Base-by-base conservation (phyloP, 2,329 filamentous ascomycete genomes). In the Boeremia lycopersici region DNA sequence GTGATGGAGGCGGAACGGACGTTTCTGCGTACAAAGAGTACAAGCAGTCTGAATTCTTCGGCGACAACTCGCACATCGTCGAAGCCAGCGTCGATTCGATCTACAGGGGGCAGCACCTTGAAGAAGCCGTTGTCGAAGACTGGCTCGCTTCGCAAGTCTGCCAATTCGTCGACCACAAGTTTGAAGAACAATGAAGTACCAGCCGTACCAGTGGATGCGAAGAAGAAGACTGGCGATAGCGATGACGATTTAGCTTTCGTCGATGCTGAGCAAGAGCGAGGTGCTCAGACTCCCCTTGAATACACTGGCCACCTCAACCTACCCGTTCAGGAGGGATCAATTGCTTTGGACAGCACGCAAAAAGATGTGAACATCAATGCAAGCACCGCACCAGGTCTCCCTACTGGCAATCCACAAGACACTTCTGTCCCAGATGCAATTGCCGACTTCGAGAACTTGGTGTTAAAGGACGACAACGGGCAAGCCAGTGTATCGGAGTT, bases 1-100 rank as follows among this genome's bases (percentile, higher is more conserved):
- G 90, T 99, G 50, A 82, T 93, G 69, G 84, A 89, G 56, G 84
- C 88, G 30, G 93, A 96, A 75, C 83, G 83, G 23, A 85, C 82
- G 57, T 86, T 82, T 57, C 67, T 85, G 51, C 71, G 65, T 12
- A 60, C 69, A 55, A 71, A 63, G 58, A 77, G 73, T 56, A 64
- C 63, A 28, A 74, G 65, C 36, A 74, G 66, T 42, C 30, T 75
- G 39, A 65, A 59, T 28, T 65, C 68, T 17, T 19, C 39, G 1
- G 48, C 59, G 1, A 53, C 49, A 6, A 71, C 69, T 1, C 56
- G 45, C 8, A 46, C 48, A 4, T 65, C 65, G 13, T 65, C 62
- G 9, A 69, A 62, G 49, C 63, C 65, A 11, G 57, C 47, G n/a
- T 70, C 69, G 3, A 62, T 63, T 29, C 53, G 52, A 9, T 67